These are phyloP conservation scores for Vitis cinerea DNA, from an alignment of 164 flowering plant species.

Conservation along the genomic window DNA sequence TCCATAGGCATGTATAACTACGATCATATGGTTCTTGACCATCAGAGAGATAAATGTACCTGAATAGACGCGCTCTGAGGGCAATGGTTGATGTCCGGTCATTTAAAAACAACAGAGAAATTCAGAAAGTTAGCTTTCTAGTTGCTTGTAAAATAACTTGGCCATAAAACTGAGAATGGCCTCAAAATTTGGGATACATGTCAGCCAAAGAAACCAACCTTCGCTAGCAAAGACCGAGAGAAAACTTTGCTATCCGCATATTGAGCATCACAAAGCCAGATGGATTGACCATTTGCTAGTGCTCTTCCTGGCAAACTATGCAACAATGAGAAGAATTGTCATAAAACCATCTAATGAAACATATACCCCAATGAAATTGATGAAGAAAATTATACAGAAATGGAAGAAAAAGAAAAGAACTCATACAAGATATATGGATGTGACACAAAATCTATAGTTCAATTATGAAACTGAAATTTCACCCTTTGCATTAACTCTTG, in stretches of 20 bases:
- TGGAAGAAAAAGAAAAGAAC: background rate
- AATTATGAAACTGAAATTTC: too few relatives aligned
- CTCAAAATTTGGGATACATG: background rate
- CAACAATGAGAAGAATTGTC: background rate
- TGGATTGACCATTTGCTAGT: constrained; percentile 28
- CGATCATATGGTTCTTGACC: too few relatives aligned
- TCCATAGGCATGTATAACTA: too few relatives aligned
- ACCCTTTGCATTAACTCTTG: too few relatives aligned
- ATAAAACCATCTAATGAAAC: constrained; percentile 1
- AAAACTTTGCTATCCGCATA: constrained; percentile 42
- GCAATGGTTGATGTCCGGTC: background rate
- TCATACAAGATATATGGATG: background rate
- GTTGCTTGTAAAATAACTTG: background rate
- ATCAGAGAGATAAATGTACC: constrained; percentile 19
- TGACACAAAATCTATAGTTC: background rate
- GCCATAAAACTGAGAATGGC: background rate
- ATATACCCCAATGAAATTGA: background rate
- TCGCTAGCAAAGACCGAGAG: constrained; percentile 47
- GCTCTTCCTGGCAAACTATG: constrained; percentile 45
- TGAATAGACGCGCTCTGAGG: constrained; percentile 48
- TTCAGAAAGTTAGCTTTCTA: constrained; percentile 9
- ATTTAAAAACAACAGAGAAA: constrained; percentile 3
- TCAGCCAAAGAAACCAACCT: constrained; percentile 24
- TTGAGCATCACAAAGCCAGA: constrained; percentile 48
- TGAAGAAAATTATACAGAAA: too few relatives aligned